Base-by-base conservation (phyloP, 2,329 filamentous ascomycete species). In the Grosmannia serpens region DNA sequence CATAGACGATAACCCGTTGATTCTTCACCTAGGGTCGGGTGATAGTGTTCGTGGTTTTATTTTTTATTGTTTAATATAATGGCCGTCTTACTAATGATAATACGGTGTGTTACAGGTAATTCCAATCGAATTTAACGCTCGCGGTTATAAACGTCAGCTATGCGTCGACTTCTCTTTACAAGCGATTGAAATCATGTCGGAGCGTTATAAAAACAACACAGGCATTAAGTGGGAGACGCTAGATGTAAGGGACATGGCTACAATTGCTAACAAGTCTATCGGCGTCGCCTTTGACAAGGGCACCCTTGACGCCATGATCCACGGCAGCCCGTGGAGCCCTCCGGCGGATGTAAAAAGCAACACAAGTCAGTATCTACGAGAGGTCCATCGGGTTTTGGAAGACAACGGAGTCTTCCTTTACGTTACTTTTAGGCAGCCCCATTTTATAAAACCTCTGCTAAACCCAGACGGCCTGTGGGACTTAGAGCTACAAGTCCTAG, bases 261-360 rank as follows among this genome's bases (percentile, higher is more conserved):
- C 66, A 1, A 63, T 81, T 0, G 64, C 68, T 0, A 67, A 71
- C 35, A 64, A 60, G 1, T 75, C 73, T 1, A 65, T 85, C 46
- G 77, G 81, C 63, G 72, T 84, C 7, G 80, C 80, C 13, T 81
- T 85, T 62, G 78, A 82, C 62, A 83, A 83, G 65, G 73, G 74
- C 3, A 82, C 78, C 1, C 68, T 82, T 3, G 78, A 82, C 67
- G 77, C 75, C 52, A 80, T 82, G 75, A 77, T 82, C 35, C 71
- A 78, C 63, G 78, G 79, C 2, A 79, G 74, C 61, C 74, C 74
- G 0, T 82, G 78, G 78, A 74, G 69, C 60, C 79, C 79, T 1
- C 78, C 77, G 0, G 70, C 73, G 8, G 74, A 78, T 38, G 77
- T 80, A 0, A 63, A 69, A 41, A 68, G 75, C 0, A 80, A 80